Evolutionary conservation across 78 protist species (phyloP).

Genomic region (Capsaspora owczarzaki): DNA sequence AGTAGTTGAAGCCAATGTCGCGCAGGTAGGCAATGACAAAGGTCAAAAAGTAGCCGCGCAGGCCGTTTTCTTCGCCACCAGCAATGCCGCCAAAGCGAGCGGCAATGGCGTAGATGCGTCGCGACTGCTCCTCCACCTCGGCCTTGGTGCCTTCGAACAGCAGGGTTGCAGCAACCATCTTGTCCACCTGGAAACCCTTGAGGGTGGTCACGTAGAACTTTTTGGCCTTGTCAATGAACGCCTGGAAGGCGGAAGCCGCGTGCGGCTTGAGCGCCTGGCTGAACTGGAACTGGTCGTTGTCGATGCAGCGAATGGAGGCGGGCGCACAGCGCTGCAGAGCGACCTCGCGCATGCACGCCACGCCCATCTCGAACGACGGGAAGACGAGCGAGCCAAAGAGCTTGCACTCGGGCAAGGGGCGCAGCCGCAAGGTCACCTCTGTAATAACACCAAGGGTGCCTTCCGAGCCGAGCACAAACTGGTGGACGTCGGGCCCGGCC

Average conservation of each 20-base stretch:
- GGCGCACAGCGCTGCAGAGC: constrained; percentile 50
- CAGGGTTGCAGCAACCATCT: constrained; percentile 21
- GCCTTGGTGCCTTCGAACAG: constrained; percentile 21
- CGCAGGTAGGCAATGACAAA: constrained; percentile 37
- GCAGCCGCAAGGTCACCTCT: constrained; percentile 58
- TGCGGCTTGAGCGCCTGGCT: constrained; percentile 45
- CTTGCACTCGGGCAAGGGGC: constrained; percentile 39
- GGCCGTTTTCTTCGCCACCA: constrained; percentile 32
- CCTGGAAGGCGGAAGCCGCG: neutral
- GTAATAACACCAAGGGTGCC: constrained; percentile 81
- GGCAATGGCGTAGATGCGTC: neutral
- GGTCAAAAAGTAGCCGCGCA: constrained; percentile 30
- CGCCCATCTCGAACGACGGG: constrained; percentile 55
- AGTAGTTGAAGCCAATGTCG: constrained; percentile 15
- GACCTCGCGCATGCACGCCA: constrained; percentile 55
- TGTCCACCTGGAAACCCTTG: constrained; percentile 18
- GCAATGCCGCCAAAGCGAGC: constrained; percentile 11
- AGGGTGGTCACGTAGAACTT: constrained; percentile 10
- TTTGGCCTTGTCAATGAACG: constrained; percentile 8
- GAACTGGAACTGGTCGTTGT: constrained; percentile 49
- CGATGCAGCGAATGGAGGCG: constrained; percentile 58
- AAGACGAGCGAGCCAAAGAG: constrained; percentile 50
- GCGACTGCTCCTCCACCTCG: neutral
- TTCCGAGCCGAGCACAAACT: constrained; percentile 60
- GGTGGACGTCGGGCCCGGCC: constrained; percentile 71